These are phyloP conservation scores for Ophiostoma australiae DNA, from an alignment of 2,329 filamentous ascomycete genomes.

Conservation along the genomic window DNA sequence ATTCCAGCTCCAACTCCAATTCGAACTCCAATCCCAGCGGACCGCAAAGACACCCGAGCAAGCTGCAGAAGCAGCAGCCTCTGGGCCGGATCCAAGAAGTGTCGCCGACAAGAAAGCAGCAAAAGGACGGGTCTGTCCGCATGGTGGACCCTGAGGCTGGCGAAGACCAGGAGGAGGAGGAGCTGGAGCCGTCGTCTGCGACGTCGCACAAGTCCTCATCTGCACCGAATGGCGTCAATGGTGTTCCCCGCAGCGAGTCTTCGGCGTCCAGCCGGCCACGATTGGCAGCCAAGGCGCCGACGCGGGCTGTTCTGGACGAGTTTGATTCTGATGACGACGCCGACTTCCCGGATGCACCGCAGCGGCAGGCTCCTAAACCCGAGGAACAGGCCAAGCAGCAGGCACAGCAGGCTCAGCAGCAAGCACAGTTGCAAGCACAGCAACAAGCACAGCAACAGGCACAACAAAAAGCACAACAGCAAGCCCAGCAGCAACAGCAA, in stretches of 20 bases:
- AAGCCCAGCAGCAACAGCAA: slow-evolving; percentile 41
- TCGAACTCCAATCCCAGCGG: not conserved
- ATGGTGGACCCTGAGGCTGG: slow-evolving; percentile 51
- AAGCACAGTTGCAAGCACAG: slow-evolving; percentile 40
- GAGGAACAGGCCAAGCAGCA: slow-evolving; percentile 24
- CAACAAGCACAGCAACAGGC: slow-evolving; percentile 23
- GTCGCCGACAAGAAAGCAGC: slow-evolving; percentile 43
- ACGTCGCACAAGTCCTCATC: not conserved
- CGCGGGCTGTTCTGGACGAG: slow-evolving; percentile 64
- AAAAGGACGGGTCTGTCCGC: slow-evolving; percentile 43
- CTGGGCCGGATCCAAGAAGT: slow-evolving; percentile 31
- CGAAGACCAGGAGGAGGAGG: slow-evolving; percentile 40
- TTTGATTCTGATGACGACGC: slow-evolving; percentile 56
- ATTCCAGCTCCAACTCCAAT: slow-evolving; percentile 29
- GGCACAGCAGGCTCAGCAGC: slow-evolving; percentile 38
- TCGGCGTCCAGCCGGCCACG: slow-evolving; percentile 43
- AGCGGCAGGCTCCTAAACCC: not conserved
- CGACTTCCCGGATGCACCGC: slow-evolving; percentile 29
- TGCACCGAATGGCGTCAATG: not conserved
- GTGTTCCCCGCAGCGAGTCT: slow-evolving; percentile 26
- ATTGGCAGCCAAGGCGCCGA: slow-evolving; percentile 55
- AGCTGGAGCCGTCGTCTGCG: slow-evolving; percentile 23
- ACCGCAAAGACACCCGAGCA: slow-evolving; percentile 55
- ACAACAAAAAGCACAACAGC: slow-evolving; percentile 36
- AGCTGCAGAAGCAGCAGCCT: slow-evolving; percentile 64